These are phyloP conservation scores for Penicillium simplicissimum DNA, from an alignment of 495 filamentous ascomycete genomes.

Conservation along the genomic window DNA sequence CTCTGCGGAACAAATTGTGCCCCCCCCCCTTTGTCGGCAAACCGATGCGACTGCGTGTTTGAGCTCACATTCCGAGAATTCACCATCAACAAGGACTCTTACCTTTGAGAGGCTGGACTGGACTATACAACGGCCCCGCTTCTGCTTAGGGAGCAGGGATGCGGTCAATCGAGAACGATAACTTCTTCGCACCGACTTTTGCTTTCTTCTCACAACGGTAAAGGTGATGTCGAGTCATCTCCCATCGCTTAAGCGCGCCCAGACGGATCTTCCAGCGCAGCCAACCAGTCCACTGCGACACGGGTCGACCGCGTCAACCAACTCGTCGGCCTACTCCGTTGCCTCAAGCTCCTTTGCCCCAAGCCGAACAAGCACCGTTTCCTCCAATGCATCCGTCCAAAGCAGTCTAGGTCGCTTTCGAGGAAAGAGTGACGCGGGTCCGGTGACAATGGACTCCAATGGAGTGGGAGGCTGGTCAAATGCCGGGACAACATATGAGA, in stretches of 20 bases:
- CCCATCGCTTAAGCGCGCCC: conserved; percentile 58
- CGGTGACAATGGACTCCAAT: conserved; percentile 33
- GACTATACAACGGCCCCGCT: conserved; percentile 24
- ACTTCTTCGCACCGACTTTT: conserved; percentile 26
- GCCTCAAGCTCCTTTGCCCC: conserved; percentile 64
- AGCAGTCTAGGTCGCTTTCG: conserved; percentile 62
- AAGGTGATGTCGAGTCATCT: conserved; percentile 44
- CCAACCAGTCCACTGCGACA: conserved; percentile 66
- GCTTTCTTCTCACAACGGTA: conserved; percentile 32
- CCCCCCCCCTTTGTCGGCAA: not conserved
- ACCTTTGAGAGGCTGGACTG: conserved; percentile 12
- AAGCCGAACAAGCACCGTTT: conserved; percentile 73
- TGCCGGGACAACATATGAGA: conserved; percentile 63
- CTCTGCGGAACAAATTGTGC: not conserved
- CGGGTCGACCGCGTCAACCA: conserved; percentile 75
- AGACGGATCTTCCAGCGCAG: conserved; percentile 61
- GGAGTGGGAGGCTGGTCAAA: conserved; percentile 37
- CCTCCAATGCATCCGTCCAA: conserved; percentile 71
- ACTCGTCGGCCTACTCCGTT: conserved; percentile 74
- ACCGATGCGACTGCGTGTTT: conserved; percentile 22
- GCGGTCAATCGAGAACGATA: conserved; percentile 38
- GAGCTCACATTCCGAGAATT: conserved; percentile 34
- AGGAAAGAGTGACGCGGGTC: conserved; percentile 69
- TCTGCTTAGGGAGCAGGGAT: conserved; percentile 45
- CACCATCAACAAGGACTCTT: not conserved